A percentile compares a stretch with the other conserved stretches of the same genome.
Conservation (phyloP, 352 stramenopile genomes). For the Pythium periplocum region DNA sequence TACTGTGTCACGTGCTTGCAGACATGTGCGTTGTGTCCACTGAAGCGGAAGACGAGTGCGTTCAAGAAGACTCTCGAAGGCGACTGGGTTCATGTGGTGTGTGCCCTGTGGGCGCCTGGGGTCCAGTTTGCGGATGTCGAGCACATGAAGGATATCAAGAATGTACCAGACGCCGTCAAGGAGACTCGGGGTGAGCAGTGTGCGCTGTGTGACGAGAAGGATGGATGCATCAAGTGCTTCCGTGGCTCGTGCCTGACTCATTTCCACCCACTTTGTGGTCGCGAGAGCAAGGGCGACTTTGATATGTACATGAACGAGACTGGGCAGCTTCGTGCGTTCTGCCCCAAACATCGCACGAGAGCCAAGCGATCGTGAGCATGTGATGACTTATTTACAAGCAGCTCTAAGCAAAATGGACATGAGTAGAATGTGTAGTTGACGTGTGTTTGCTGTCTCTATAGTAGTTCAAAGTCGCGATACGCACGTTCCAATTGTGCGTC, state of each 20-base stretch:
- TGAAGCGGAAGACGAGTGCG: slow-evolving; percentile 57
- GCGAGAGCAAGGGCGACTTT: slow-evolving; percentile 69
- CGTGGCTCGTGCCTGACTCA: slow-evolving; percentile 54
- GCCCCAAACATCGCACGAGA: slow-evolving; percentile 66
- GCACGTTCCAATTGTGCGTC: slow-evolving; percentile 75
- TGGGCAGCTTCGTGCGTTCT: slow-evolving; percentile 78
- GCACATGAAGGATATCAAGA: slow-evolving; percentile 74
- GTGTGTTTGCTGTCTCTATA: slow-evolving; percentile 21
- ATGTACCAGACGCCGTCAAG: slow-evolving; percentile 60
- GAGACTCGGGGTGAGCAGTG: slow-evolving; percentile 63
- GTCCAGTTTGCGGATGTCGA: slow-evolving; percentile 85
- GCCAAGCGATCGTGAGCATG: slow-evolving; percentile 19
- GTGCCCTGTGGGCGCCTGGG: slow-evolving; percentile 78
- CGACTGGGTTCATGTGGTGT: slow-evolving; percentile 84
- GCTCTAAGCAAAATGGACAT: neutral
- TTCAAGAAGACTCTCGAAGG: slow-evolving; percentile 83
- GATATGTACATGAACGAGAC: slow-evolving; percentile 91
- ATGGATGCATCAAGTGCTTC: slow-evolving; percentile 85
- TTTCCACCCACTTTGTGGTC: slow-evolving; percentile 83
- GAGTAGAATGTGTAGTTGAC: neutral
- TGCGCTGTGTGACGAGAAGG: slow-evolving; percentile 52
- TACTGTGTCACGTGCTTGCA: slow-evolving; percentile 8
- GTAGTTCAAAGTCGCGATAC: slow-evolving; percentile 60
- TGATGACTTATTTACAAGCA: neutral
- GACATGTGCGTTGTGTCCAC: slow-evolving; percentile 72